These are phyloP conservation scores for Mucor piriformis DNA, from an alignment of 371 early-diverging fungal species.

Conservation along the genomic window DNA sequence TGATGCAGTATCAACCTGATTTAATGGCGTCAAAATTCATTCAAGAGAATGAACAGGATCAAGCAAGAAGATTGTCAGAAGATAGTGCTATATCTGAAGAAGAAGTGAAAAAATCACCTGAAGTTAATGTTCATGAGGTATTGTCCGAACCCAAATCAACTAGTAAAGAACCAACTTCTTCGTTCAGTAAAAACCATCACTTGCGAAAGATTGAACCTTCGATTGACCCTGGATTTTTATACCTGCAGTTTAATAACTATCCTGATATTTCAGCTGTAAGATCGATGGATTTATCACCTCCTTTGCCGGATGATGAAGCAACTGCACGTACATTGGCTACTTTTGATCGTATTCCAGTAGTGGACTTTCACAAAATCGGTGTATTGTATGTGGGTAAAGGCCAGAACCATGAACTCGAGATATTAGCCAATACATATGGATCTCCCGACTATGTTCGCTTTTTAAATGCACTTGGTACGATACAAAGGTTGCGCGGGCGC, in stretches of 20 bases:
- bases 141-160: constrained; percentile 32
- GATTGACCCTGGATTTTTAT: constrained; percentile 67
- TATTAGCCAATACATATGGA: constrained; percentile 84
- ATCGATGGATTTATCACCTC: constrained; percentile 59
- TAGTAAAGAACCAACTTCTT: background rate
- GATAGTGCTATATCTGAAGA: background rate
- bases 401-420: constrained; percentile 83
- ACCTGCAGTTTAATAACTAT: constrained; percentile 70
- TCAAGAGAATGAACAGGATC: constrained; percentile 5
- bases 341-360: constrained; percentile 87
- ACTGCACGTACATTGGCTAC: constrained; percentile 76
- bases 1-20: constrained; percentile 63
- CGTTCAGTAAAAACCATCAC: constrained; percentile 2
- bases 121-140: constrained; percentile 26
- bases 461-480: constrained; percentile 77
- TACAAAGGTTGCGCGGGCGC: constrained; percentile 64
- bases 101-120: background rate
- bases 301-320: constrained; percentile 79
- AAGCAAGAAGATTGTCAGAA: constrained; percentile 4
- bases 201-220: constrained; percentile 51
- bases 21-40: constrained; percentile 28
- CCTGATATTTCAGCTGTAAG: constrained; percentile 60
- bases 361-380: constrained; percentile 95
- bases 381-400: constrained; percentile 88
- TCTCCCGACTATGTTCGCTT: constrained; percentile 85